phyloP scores from a whole-genome alignment of 2,329 filamentous ascomycete species.

The Penicillium psychrosexuale region DNA sequence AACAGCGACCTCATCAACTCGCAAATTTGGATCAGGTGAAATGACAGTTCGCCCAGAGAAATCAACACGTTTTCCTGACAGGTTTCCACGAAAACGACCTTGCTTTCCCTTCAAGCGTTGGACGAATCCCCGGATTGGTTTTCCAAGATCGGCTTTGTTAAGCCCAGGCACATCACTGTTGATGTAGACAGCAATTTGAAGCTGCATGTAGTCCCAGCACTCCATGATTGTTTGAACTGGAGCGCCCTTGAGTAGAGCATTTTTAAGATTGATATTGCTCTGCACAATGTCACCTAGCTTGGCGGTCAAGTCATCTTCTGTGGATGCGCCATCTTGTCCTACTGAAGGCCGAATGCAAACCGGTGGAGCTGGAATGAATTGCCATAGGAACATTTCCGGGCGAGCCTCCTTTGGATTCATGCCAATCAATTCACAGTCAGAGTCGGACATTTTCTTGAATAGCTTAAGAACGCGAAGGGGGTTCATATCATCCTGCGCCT shows the following conservation, averaged over 20 bases:
- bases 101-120: slow-evolving; percentile 96
- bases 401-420: slow-evolving; percentile 81
- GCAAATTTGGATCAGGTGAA: slow-evolving; percentile 90
- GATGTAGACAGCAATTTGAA: slow-evolving; percentile 96
- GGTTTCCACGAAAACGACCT: slow-evolving; percentile 91
- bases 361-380: slow-evolving; percentile 88
- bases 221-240: slow-evolving; percentile 90
- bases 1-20: slow-evolving; percentile 90
- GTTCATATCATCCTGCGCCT: slow-evolving; percentile 91
- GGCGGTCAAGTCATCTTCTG: slow-evolving; percentile 93
- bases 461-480: slow-evolving; percentile 84
- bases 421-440: slow-evolving; percentile 87
- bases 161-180: slow-evolving; percentile 94
- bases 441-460: slow-evolving; percentile 79
- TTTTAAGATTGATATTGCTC: slow-evolving; percentile 81
- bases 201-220: slow-evolving; percentile 94
- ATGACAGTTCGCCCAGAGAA: slow-evolving; percentile 98
- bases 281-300: slow-evolving; percentile 97
- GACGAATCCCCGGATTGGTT: slow-evolving; percentile 87
- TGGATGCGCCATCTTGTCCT: slow-evolving; percentile 86
- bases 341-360: slow-evolving; percentile 94
- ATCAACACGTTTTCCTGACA: slow-evolving; percentile 97
- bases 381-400: slow-evolving; percentile 97
- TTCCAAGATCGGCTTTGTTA: slow-evolving; percentile 82
- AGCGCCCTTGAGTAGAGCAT: slow-evolving; percentile 77